A percentile compares a stretch with the other conserved stretches of the same genome.
phyloP scores from a whole-genome alignment of 2,329 filamentous ascomycete species.

The Calonectria pseudoreteaudii region DNA sequence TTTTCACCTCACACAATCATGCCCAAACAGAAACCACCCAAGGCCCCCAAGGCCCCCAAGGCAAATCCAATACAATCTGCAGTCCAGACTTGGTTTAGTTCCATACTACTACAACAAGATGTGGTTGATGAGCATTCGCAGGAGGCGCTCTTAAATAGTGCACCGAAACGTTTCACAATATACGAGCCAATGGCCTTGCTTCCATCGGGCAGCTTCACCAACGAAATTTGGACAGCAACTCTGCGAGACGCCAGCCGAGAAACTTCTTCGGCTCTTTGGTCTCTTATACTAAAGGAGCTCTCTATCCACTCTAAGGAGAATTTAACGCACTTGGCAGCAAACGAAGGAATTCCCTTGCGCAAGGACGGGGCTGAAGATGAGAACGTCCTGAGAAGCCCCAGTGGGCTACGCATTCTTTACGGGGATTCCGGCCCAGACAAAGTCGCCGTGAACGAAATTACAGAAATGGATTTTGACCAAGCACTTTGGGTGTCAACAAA shows the following conservation, averaged over 20 bases:
- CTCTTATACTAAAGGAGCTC: slow-evolving; percentile 59
- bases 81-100: slow-evolving; percentile 44
- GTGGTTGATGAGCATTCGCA: slow-evolving; percentile 25
- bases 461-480: slow-evolving; percentile 65
- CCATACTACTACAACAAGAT: slow-evolving; percentile 17
- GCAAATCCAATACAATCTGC: slow-evolving; percentile 48
- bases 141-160: slow-evolving; percentile 50
- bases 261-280: slow-evolving; percentile 57
- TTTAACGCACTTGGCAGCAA: slow-evolving; percentile 70
- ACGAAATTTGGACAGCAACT: slow-evolving; percentile 53
- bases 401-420: slow-evolving; percentile 74
- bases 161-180: slow-evolving; percentile 69
- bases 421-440: slow-evolving; percentile 78
- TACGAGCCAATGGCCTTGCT: slow-evolving; percentile 73
- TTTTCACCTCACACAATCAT: slow-evolving; percentile 37
- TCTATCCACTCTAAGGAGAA: slow-evolving; percentile 52
- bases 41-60: slow-evolving; percentile 33
- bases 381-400: slow-evolving; percentile 81
- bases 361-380: slow-evolving; percentile 51
- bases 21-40: slow-evolving; percentile 39
- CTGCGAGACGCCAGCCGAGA: slow-evolving; percentile 44
- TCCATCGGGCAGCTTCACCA: slow-evolving; percentile 68
- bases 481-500: slow-evolving; percentile 84
- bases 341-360: slow-evolving; percentile 69
- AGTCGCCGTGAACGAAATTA: slow-evolving; percentile 43